These are phyloP conservation scores for Sapria himalayana DNA, from an alignment of 345 rosid genomes.

Conservation along the genomic window DNA sequence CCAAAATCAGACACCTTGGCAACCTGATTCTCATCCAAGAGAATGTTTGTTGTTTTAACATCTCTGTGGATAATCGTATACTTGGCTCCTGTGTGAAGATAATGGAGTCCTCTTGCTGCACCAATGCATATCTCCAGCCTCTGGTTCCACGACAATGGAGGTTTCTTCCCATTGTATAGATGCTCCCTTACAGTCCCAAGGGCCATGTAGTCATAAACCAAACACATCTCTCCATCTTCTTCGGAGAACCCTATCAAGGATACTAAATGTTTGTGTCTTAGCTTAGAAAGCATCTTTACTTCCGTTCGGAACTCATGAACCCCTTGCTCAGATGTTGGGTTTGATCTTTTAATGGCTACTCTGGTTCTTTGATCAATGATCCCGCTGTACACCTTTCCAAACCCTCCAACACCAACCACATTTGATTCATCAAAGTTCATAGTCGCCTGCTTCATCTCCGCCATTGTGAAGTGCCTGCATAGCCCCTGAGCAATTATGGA, in stretches of 20 bases:
- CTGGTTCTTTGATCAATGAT: slow-evolving; percentile 26
- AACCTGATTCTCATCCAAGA: slow-evolving; percentile 59
- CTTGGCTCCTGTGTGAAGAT: slow-evolving; percentile 78
- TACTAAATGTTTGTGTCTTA: slow-evolving; percentile 79
- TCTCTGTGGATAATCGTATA: slow-evolving; percentile 85
- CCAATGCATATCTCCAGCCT: slow-evolving; percentile 61
- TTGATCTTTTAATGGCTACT: slow-evolving; percentile 61
- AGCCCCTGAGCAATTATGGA: slow-evolving; percentile 41
- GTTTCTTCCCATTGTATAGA: slow-evolving; percentile 31
- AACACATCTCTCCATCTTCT: slow-evolving; percentile 62
- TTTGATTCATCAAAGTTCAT: slow-evolving; percentile 42
- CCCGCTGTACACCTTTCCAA: slow-evolving; percentile 79
- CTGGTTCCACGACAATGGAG: slow-evolving; percentile 44
- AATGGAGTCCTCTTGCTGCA: slow-evolving; percentile 70
- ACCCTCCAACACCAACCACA: slow-evolving; percentile 76
- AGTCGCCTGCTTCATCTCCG: slow-evolving; percentile 42
- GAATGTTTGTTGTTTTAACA: slow-evolving; percentile 83
- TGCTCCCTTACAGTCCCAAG: slow-evolving; percentile 66
- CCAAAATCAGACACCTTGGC: slow-evolving; percentile 86
- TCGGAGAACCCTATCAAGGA: slow-evolving; percentile 76
- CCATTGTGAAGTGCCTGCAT: slow-evolving; percentile 42
- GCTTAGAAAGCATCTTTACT: slow-evolving; percentile 62
- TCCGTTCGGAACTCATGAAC: slow-evolving; percentile 64
- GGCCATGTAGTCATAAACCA: slow-evolving; percentile 77
- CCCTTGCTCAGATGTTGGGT: slow-evolving; percentile 68